These are phyloP conservation scores for Taphrina flavorubra DNA, from an alignment of 1,139 yeast genomes.

Conservation along the genomic window DNA sequence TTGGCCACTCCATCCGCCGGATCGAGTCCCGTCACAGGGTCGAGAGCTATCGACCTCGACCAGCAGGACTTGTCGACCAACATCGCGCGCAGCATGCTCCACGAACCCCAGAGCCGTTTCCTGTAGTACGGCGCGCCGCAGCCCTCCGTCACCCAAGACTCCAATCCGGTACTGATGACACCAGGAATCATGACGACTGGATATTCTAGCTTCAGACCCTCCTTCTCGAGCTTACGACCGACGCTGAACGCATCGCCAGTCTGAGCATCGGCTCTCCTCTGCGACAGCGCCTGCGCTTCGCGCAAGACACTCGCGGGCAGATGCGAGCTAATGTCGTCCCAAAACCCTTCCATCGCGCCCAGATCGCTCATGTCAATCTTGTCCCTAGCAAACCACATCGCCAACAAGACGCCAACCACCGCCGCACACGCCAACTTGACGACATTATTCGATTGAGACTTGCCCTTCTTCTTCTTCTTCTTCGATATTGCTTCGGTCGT, in stretches of 20 bases:
- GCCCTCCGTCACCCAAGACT: slow-evolving; percentile 85
- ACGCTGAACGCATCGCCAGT: slow-evolving; percentile 86
- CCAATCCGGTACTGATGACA: slow-evolving; percentile 91
- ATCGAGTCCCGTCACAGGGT: slow-evolving; percentile 88
- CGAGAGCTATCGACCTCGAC: slow-evolving; percentile 88
- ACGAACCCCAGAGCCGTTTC: slow-evolving; percentile 94
- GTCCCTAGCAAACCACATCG: slow-evolving; percentile 64
- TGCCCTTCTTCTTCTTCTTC: background rate
- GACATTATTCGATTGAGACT: slow-evolving; percentile 1
- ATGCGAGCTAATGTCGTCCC: slow-evolving; percentile 51
- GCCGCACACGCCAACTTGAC: slow-evolving; percentile 57
- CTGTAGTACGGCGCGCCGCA: slow-evolving; percentile 90
- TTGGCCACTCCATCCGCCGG: slow-evolving; percentile 71
- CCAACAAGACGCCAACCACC: slow-evolving; percentile 67
- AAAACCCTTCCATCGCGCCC: slow-evolving; percentile 51
- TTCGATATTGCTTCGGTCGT: background rate
- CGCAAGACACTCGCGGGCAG: slow-evolving; percentile 70
- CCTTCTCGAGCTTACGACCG: slow-evolving; percentile 67
- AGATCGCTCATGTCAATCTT: slow-evolving; percentile 60
- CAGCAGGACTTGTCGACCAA: slow-evolving; percentile 88
- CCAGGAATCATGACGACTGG: slow-evolving; percentile 94
- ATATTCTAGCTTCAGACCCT: slow-evolving; percentile 62
- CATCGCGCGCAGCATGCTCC: slow-evolving; percentile 93
- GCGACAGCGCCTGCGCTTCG: slow-evolving; percentile 55
- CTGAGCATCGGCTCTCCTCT: slow-evolving; percentile 47